These are phyloP conservation scores for Dictyostelium purpureum DNA, from an alignment of 78 protist species.

Conservation along the genomic window DNA sequence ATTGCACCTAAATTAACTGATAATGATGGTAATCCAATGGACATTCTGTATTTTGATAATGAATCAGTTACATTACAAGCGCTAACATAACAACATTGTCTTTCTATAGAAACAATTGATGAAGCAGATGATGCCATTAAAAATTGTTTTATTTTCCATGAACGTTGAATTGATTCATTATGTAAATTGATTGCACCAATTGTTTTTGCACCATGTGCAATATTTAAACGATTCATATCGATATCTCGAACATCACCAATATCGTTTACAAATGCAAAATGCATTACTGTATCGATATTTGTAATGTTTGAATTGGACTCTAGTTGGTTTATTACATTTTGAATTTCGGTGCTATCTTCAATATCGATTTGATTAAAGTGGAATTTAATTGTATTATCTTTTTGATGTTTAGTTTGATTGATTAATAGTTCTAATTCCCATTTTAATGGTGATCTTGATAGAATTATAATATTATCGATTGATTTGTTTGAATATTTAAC, in stretches of 20 bases:
- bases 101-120: not conserved
- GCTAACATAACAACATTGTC: conserved; percentile 74
- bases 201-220: conserved; percentile 55
- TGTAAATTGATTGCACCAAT: conserved; percentile 81
- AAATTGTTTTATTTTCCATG: conserved; percentile 11
- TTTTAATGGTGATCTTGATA: conserved; percentile 8
- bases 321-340: not conserved
- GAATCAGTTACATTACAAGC: conserved; percentile 81
- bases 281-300: conserved; percentile 45
- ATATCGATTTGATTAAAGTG: not conserved
- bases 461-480: not conserved
- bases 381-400: not conserved
- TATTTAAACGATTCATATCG: not conserved
- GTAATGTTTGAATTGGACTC: not conserved
- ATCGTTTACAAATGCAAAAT: conserved; percentile 29
- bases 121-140: conserved; percentile 58
- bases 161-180: not conserved
- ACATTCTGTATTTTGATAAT: conserved; percentile 35
- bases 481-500: not conserved
- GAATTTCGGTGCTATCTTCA: not conserved
- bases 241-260: not conserved
- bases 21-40: conserved; percentile 30
- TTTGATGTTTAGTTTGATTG: not conserved
- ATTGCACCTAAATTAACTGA: conserved; percentile 71
- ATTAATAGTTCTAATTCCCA: conserved; percentile 9